These are phyloP conservation scores for Taphrina communis DNA, from an alignment of 1,139 yeast species.

Conservation along the genomic window DNA sequence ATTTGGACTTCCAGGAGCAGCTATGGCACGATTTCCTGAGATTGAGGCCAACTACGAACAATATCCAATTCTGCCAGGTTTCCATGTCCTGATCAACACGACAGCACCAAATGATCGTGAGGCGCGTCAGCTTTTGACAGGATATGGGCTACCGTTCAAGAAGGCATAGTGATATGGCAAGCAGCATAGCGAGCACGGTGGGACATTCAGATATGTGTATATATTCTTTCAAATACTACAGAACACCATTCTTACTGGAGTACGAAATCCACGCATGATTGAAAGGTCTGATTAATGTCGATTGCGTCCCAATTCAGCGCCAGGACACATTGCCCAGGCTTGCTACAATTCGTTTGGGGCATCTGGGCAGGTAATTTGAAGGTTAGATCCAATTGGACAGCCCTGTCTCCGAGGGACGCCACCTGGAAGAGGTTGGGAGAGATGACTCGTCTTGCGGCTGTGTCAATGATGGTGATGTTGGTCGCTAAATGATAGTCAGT, in stretches of 20 bases:
- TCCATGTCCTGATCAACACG: constrained; percentile 84
- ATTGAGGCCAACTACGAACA: constrained; percentile 87
- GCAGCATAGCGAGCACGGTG: constrained; percentile 8
- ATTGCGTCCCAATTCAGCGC: constrained; percentile 22
- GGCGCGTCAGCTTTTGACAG: constrained; percentile 85
- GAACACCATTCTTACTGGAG: neutral
- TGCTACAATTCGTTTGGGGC: constrained; percentile 1
- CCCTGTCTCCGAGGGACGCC: constrained; percentile 13
- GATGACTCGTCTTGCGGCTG: constrained; percentile 10
- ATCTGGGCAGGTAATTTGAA: constrained; percentile 15
- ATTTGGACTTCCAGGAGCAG: constrained; percentile 80
- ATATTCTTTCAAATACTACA: neutral
- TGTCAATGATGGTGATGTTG: constrained; percentile 18
- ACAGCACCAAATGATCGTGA: constrained; percentile 88
- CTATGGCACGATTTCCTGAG: constrained; percentile 86
- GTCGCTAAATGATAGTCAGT: constrained; percentile 1
- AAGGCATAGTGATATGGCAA: constrained; percentile 10
- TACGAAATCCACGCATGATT: constrained; percentile 19
- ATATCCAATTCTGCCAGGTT: constrained; percentile 86
- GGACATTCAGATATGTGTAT: neutral
- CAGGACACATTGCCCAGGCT: constrained; percentile 13
- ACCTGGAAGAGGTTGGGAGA: constrained; percentile 10
- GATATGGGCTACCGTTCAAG: constrained; percentile 80
- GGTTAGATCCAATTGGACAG: constrained; percentile 7
- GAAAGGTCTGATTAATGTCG: constrained; percentile 22